Evolutionary conservation across 148 eudicot species (phyloP).

Genomic region (Chenopodium quinoa): DNA sequence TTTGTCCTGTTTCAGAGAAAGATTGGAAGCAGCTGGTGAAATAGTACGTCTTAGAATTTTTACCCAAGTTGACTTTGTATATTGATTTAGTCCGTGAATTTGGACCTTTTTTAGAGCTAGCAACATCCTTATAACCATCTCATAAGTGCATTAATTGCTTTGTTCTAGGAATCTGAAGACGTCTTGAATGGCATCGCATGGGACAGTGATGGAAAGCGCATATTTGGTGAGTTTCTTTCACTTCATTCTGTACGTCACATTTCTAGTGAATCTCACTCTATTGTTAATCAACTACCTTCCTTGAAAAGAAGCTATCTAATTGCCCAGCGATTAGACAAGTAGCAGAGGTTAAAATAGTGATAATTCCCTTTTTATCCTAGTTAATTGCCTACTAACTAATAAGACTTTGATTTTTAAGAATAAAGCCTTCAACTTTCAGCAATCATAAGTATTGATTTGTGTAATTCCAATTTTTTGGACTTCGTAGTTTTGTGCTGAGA

Average conservation of each 20-base stretch:
- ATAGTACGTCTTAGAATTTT: slow-evolving; percentile 25
- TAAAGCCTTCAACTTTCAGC: background rate
- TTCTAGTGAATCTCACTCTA: background rate
- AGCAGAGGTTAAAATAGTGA: background rate
- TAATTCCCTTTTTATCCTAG: too few species aligned
- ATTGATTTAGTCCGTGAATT: background rate
- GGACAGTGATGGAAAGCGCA: slow-evolving; percentile 55
- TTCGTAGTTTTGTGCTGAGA: too few species aligned
- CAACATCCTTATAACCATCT: background rate
- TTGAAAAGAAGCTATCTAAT: too few species aligned
- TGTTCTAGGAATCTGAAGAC: slow-evolving; percentile 50
- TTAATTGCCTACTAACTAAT: too few species aligned
- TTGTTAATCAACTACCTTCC: background rate
- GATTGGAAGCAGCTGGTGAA: slow-evolving; percentile 43
- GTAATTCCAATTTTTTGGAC: too few species aligned
- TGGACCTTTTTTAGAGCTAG: background rate
- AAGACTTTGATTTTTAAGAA: background rate
- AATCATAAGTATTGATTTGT: too few species aligned
- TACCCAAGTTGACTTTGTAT: background rate
- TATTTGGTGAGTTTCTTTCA: slow-evolving; percentile 62
- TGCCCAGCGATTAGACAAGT: background rate
- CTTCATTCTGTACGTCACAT: background rate
- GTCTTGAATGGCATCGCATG: slow-evolving; percentile 97
- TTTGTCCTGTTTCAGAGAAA: slow-evolving; percentile 43
- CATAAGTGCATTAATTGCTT: background rate